These are phyloP conservation scores for Calycina marina DNA, from an alignment of 2,329 filamentous ascomycete genomes.

Conservation along the genomic window DNA sequence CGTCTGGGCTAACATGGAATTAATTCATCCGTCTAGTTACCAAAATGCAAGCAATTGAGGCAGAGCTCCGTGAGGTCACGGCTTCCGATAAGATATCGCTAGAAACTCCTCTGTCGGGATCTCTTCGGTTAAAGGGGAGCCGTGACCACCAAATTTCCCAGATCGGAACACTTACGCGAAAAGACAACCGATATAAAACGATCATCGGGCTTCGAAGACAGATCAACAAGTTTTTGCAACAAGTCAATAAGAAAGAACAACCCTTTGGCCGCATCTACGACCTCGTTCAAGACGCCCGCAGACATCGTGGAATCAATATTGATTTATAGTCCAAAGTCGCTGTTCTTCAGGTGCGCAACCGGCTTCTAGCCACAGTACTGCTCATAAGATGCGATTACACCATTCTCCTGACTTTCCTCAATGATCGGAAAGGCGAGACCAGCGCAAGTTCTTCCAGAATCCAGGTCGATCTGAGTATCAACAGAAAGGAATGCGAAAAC, in stretches of 20 bases:
- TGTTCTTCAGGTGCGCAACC: conserved; percentile 24
- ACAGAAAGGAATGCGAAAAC: conserved; percentile 15
- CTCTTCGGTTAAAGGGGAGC: conserved; percentile 10
- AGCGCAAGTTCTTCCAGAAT: conserved; percentile 4
- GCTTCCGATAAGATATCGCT: conserved; percentile 6
- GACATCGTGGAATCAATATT: conserved; percentile 14
- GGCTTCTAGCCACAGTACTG: conserved; percentile 14
- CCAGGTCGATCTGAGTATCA: conserved; percentile 11
- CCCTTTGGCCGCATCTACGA: conserved; percentile 24
- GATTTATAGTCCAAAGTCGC: conserved; percentile 17
- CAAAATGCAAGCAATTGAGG: conserved; percentile 15
- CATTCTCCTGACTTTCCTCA: conserved; percentile 13
- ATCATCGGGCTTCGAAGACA: conserved; percentile 19
- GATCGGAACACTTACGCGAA: conserved; percentile 11
- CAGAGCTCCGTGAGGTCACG: conserved; percentile 9
- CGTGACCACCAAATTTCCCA: conserved; percentile 16
- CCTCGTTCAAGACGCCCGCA: conserved; percentile 22
- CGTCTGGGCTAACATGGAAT: conserved; percentile 30
- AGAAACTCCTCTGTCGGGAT: conserved; percentile 6
- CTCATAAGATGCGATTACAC: conserved; percentile 16
- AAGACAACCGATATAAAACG: conserved; percentile 13
- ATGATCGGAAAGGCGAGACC: conserved; percentile 7
- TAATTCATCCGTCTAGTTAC: conserved; percentile 13
- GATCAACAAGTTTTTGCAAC: conserved; percentile 20
- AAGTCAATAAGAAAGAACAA: conserved; percentile 25